Evolutionary conservation across 768 basidiomycete genomes (phyloP), one percentile per base, ranked within the genome.

Genomic region (Lyophyllum shimeji): DNA sequence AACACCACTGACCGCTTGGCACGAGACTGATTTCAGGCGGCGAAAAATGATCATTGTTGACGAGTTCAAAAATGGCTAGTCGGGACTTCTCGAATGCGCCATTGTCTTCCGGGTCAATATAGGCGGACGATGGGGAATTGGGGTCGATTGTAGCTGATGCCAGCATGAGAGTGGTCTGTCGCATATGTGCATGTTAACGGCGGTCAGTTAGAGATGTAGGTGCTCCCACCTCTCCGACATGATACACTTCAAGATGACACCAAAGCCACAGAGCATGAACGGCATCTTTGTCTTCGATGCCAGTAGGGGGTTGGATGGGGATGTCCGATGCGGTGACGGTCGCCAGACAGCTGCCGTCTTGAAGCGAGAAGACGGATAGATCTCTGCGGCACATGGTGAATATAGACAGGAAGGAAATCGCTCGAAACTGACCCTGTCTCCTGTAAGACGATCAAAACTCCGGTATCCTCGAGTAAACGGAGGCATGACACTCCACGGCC

Each of bases 351-450:
- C 53, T 60, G 2, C 82, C 81, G 59, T 91, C 90, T n/a, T 71
- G 63, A 0, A 74, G 68, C 8, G 82, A 76, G 51, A 83, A 78
- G 1, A 86, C 67, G 23, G 78, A 80, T 18, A 91, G 64, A 55
- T 80, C 68, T 12, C 89, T 90, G 56, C 9, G 42, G 55, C n/a
- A 50, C 24, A 12, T 20, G 50, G 49, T 58, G 51, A 59, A 43
- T 53, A 49, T 29, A 34, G 56, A 42, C n/a, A 44, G 45, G 12
- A 47, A 25, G 45, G n/a, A 51, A 7, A 33, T 7, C 11, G 29
- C 21, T 18, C n/a, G 39, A 8, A 33, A 67, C 76, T 65, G 64
- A 90, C 90, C 90, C 91, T 40, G 81, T 76, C 61, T 82, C 77
- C 49, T 86, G 86, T 39, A 93, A 68, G 21, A 80, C 80, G 1